Base-by-base conservation (phyloP, 345 rosid species). In the Eucalyptus caleyi region DNA sequence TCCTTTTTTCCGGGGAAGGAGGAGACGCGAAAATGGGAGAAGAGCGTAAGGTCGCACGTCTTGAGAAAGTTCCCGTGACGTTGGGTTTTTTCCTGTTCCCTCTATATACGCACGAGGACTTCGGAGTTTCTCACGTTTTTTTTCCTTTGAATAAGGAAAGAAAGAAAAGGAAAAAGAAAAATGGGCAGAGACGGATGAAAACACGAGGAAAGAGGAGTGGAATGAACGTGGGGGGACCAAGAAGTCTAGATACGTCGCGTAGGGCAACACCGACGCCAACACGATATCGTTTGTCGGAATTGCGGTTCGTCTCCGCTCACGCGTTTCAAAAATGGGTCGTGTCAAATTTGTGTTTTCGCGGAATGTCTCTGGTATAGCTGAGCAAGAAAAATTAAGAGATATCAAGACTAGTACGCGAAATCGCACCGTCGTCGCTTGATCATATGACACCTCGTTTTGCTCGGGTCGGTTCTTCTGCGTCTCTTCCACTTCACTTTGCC, bases 301-400 rank as follows among this genome's bases (percentile, higher is more conserved):
- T 9, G 44, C 24, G 24, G 24, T 69, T 34, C 24, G 42, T 5
- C 42, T 53, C 56, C 2, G 56, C 56, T 51, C 9, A 3, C 56
- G 56, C 56, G 56, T 19, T 53, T 37, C 0, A 15, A 6, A 72
- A 72, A 72, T 3, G 14, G 3, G 26, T 21, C 82, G 26, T 10
- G 44, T 19, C 14, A 2, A 34, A 9, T 1, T 53, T 53, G 0
- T 53, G 56, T 19, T 53, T 53, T 0, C 56, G 56, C 24, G 56
- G 0, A 53, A 53, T 53, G 56, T 53, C 56, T 53, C 24, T 53
- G 56, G 56, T 2, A 18, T 7, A 3, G 56, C 9, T 53, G 56
- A 7, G 24, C 56, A 18, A 24, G 56, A 53, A 53, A 53, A 53
- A 18, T 18, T 3, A 53, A 18, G 24, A 53, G 56, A 53, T 7